These are phyloP conservation scores for Hirschfeldia incana DNA, from an alignment of 345 rosid species.

Conservation along the genomic window DNA sequence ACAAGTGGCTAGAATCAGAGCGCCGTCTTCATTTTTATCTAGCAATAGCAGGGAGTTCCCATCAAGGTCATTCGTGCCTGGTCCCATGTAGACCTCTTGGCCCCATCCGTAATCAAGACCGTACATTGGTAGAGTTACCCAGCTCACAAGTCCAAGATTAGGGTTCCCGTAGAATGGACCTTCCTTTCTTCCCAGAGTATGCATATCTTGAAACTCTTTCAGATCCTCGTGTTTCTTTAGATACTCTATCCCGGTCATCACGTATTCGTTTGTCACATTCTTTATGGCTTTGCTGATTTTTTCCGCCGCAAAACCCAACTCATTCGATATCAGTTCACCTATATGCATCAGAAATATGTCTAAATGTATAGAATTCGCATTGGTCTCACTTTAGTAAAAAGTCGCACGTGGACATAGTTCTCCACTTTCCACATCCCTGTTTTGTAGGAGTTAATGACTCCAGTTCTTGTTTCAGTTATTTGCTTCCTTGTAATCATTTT, in stretches of 20 bases:
- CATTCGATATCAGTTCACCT: slow-evolving; percentile 45
- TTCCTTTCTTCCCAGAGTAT: slow-evolving; percentile 46
- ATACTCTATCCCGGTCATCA: slow-evolving; percentile 44
- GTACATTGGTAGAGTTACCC: slow-evolving; percentile 56
- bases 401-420: too few relatives aligned
- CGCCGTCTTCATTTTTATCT: slow-evolving; percentile 31
- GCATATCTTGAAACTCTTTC: slow-evolving; percentile 53
- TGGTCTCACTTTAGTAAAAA: not conserved
- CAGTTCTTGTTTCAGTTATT: too few relatives aligned
- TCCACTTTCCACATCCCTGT: too few relatives aligned
- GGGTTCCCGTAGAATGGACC: slow-evolving; percentile 68
- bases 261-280: slow-evolving; percentile 44
- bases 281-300: slow-evolving; percentile 49
- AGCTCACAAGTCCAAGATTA: slow-evolving; percentile 61
- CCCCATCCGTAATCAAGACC: slow-evolving; percentile 74
- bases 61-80: slow-evolving; percentile 54
- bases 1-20: slow-evolving; percentile 35
- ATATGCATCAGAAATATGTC: not conserved
- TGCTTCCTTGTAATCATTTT: too few relatives aligned
- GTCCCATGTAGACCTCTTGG: slow-evolving; percentile 52
- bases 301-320: slow-evolving; percentile 43
- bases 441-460: too few relatives aligned
- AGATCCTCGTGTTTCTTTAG: slow-evolving; percentile 48
- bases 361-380: not conserved
- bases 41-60: slow-evolving; percentile 50